These are phyloP conservation scores for Diaporthe capsici DNA, from an alignment of 2,329 filamentous ascomycete genomes.

Conservation along the genomic window DNA sequence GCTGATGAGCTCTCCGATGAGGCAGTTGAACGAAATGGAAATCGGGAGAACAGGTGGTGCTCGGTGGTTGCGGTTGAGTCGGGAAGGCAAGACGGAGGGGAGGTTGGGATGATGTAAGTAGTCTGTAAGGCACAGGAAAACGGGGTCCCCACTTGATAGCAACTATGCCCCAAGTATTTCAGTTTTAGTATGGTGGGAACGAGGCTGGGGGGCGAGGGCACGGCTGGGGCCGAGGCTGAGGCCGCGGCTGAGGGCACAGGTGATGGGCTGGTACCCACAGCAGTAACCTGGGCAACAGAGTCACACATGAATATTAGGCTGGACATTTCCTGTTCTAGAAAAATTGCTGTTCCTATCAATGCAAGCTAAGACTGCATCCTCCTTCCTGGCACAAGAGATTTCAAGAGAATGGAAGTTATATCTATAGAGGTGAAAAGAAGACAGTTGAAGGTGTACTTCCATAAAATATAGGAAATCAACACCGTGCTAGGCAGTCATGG, in stretches of 20 bases:
- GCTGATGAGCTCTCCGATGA: not conserved
- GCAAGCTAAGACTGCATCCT: not conserved
- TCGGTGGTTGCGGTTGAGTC: not conserved
- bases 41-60: not conserved
- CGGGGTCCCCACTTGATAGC: not conserved
- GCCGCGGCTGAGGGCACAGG: not conserved
- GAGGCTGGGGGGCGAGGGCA: not conserved
- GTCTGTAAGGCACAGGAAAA: too few relatives aligned
- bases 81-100: not conserved
- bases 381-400: too few relatives aligned
- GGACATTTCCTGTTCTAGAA: not conserved
- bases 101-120: not conserved
- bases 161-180: not conserved
- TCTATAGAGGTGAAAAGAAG: not conserved
- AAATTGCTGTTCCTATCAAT: not conserved
- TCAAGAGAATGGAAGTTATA: too few relatives aligned
- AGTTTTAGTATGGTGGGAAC: too few relatives aligned
- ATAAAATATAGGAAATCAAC: too few relatives aligned
- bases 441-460: not conserved
- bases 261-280: not conserved
- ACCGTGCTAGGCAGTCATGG: not conserved
- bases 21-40: not conserved
- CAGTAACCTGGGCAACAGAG: not conserved
- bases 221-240: not conserved
- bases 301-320: not conserved